Percentiles rank a stretch among this genome's conserved stretches.
These are phyloP conservation scores for Nissolia schottii DNA, from an alignment of 306 rosid species.

Conservation along the genomic window DNA sequence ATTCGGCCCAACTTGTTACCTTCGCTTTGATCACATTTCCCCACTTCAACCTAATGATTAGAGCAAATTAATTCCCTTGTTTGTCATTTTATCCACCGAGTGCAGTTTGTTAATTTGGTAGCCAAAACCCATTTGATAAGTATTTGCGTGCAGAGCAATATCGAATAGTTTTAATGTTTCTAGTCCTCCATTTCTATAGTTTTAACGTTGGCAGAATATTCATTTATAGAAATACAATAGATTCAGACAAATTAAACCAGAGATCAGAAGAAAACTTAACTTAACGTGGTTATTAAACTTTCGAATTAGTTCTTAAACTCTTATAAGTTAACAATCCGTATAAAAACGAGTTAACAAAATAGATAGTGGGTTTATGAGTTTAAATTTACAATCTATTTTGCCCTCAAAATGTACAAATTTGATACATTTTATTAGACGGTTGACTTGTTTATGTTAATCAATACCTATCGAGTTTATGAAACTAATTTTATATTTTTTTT, in stretches of 20 bases:
- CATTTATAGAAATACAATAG: background rate
- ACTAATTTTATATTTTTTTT: too few species aligned
- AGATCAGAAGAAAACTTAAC: too few species aligned
- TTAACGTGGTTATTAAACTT: too few species aligned
- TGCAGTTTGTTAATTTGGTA: constrained; percentile 4
- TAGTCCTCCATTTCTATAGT: background rate
- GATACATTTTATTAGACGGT: too few species aligned
- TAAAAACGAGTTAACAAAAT: too few species aligned
- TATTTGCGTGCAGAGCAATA: background rate
- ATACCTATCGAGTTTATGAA: too few species aligned
- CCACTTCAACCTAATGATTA: constrained; percentile 19
- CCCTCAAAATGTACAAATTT: too few species aligned
- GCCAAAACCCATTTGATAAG: constrained; percentile 4
- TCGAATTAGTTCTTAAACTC: too few species aligned
- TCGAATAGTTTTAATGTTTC: background rate
- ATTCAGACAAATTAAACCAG: background rate
- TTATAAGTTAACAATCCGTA: too few species aligned
- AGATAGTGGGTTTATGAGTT: too few species aligned
- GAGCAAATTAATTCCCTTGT: constrained; percentile 8
- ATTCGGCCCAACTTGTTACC: constrained; percentile 6
- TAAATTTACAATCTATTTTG: too few species aligned
- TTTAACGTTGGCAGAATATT: background rate
- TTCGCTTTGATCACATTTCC: constrained; percentile 12
- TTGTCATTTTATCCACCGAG: constrained; percentile 16
- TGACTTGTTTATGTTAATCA: too few species aligned